These are phyloP conservation scores for Penicillium sp. DNA, from an alignment of 2,329 filamentous ascomycete species.

Conservation along the genomic window DNA sequence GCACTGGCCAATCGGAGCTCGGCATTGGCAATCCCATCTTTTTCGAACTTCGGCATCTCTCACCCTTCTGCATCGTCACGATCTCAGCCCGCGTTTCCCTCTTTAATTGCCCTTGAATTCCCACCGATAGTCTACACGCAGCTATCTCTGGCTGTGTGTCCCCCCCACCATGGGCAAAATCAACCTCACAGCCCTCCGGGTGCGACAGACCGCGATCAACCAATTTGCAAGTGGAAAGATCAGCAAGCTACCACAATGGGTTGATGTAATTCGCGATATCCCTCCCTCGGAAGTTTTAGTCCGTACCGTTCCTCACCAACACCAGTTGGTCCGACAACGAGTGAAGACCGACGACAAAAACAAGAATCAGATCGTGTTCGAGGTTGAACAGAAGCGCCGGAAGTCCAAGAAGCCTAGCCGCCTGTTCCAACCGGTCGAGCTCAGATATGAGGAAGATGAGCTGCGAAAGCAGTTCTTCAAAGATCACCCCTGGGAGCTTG, in stretches of 20 bases:
- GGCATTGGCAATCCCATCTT: slow-evolving; percentile 36
- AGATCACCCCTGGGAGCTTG: slow-evolving; percentile 97
- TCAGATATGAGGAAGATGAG: slow-evolving; percentile 80
- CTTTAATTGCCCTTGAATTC: not conserved
- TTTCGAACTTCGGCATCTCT: slow-evolving; percentile 30
- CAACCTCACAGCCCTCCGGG: slow-evolving; percentile 48
- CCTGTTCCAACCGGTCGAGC: slow-evolving; percentile 75
- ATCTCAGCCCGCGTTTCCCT: not conserved
- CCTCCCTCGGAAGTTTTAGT: slow-evolving; percentile 62
- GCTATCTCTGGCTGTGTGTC: not conserved
- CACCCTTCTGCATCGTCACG: slow-evolving; percentile 2
- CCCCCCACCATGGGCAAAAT: slow-evolving; percentile 43
- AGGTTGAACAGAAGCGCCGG: slow-evolving; percentile 36
- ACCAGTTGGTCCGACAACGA: slow-evolving; percentile 43
- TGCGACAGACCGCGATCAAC: slow-evolving; percentile 44
- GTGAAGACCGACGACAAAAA: slow-evolving; percentile 31
- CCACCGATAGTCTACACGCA: not conserved
- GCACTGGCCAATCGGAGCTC: slow-evolving; percentile 38
- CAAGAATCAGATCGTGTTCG: slow-evolving; percentile 35
- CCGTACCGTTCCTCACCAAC: slow-evolving; percentile 54
- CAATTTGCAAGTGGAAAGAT: slow-evolving; percentile 39
- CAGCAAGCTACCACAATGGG: slow-evolving; percentile 51
- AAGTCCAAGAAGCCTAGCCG: slow-evolving; percentile 66
- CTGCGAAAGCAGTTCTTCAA: slow-evolving; percentile 81
- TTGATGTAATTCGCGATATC: slow-evolving; percentile 55